Evolutionary conservation across 176 grass and related monocot genomes (phyloP).

Genomic region (Calamus simplicifolius): DNA sequence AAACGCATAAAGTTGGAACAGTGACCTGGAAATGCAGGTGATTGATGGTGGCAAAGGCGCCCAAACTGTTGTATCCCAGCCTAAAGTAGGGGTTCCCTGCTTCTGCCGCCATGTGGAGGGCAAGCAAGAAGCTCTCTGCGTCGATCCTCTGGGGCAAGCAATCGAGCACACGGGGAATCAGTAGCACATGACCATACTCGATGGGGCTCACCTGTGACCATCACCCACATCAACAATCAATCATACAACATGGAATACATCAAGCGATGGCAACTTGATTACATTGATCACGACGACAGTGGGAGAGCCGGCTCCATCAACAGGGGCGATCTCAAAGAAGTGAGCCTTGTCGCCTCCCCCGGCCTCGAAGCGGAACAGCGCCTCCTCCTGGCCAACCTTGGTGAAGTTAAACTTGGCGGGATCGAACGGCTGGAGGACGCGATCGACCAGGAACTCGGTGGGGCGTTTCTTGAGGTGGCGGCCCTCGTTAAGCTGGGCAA

Average conservation of each 20-base stretch:
- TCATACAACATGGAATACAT: not conserved
- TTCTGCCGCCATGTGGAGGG: not conserved
- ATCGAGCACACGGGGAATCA: not conserved
- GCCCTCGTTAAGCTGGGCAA: constrained; percentile 14
- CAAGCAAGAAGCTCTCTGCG: not conserved
- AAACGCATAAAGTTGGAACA: not conserved
- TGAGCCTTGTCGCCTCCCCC: constrained; percentile 25
- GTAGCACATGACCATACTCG: too few species aligned
- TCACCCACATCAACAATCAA: not conserved
- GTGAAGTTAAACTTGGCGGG: constrained; percentile 88
- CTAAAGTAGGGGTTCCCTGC: constrained; percentile 8
- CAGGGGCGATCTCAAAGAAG: constrained; percentile 25
- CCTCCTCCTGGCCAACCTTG: constrained; percentile 76
- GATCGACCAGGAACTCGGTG: constrained; percentile 7
- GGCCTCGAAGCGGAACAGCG: constrained; percentile 62
- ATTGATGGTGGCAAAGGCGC: constrained; percentile 6
- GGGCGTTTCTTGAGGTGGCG: constrained; percentile 11
- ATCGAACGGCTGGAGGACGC: constrained; percentile 72
- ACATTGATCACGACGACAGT: constrained; percentile 69
- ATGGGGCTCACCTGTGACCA: not conserved
- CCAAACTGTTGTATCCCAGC: constrained; percentile 3
- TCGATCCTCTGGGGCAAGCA: constrained; percentile 12
- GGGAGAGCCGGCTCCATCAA: constrained; percentile 24
- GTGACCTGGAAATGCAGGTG: constrained; percentile 6
- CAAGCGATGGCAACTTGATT: too few species aligned